phyloP scores from a whole-genome alignment of 2,329 filamentous ascomycete genomes.

The Talaromyces sp. region DNA sequence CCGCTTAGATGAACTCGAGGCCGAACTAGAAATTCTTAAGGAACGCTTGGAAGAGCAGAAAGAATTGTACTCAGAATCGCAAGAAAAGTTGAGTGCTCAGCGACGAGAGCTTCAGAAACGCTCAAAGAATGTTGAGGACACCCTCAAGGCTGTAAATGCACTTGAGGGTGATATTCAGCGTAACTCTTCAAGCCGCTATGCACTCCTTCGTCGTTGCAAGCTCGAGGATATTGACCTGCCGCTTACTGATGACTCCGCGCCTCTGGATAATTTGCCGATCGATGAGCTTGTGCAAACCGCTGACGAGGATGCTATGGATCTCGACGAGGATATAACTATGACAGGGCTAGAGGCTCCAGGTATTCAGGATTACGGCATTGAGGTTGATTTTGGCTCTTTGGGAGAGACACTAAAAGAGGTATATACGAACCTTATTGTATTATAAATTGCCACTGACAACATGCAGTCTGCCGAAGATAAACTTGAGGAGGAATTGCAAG shows the following conservation, averaged over 20 bases:
- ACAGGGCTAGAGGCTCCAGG: slow-evolving; percentile 55
- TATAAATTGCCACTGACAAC: slow-evolving; percentile 27
- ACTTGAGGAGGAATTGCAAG: slow-evolving; percentile 70
- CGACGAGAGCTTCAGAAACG: slow-evolving; percentile 78
- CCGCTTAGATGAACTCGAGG: slow-evolving; percentile 67
- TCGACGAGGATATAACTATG: slow-evolving; percentile 65
- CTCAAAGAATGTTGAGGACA: slow-evolving; percentile 75
- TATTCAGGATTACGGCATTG: slow-evolving; percentile 86
- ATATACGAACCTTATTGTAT: slow-evolving; percentile 32
- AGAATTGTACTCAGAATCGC: slow-evolving; percentile 64
- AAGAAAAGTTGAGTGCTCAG: slow-evolving; percentile 72
- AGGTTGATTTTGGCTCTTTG: slow-evolving; percentile 77
- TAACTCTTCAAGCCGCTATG: slow-evolving; percentile 78
- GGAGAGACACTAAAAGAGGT: slow-evolving; percentile 79
- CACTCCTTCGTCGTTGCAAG: slow-evolving; percentile 80
- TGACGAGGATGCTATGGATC: slow-evolving; percentile 86
- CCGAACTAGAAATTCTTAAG: slow-evolving; percentile 71
- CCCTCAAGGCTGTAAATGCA: slow-evolving; percentile 68
- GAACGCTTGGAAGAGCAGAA: slow-evolving; percentile 69
- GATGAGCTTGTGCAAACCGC: slow-evolving; percentile 71
- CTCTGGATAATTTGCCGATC: slow-evolving; percentile 78
- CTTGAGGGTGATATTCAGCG: slow-evolving; percentile 85
- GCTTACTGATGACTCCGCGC: slow-evolving; percentile 64
- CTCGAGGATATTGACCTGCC: slow-evolving; percentile 90
- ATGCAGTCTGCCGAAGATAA: slow-evolving; percentile 64